phyloP scores from a whole-genome alignment of 805 yeast genomes.

The Saccharomycopsis sp. region DNA sequence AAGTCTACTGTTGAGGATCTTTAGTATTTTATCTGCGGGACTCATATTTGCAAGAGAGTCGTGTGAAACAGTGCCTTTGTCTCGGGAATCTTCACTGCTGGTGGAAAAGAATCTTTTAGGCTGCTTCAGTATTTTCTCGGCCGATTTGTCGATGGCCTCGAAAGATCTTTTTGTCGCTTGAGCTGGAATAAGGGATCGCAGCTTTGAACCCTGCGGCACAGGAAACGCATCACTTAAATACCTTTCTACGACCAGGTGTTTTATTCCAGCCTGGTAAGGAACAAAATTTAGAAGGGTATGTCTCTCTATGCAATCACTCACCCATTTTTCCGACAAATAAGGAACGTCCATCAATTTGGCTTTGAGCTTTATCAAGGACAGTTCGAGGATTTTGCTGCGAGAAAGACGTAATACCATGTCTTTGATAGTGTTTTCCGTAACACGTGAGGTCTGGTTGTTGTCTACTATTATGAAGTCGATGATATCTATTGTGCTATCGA shows the following conservation, averaged over 20 bases:
- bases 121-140: too few species aligned
- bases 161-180: too few species aligned
- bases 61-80: too few species aligned
- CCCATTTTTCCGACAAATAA: constrained; percentile 13
- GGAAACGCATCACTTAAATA: background rate
- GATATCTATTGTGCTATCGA: too few species aligned
- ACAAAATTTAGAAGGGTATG: constrained; percentile 2
- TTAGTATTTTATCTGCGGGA: background rate
- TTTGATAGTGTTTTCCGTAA: background rate
- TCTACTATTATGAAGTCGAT: background rate
- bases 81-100: too few species aligned
- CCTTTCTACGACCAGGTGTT: background rate
- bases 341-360: constrained; percentile 3
- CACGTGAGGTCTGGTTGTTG: background rate
- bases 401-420: background rate
- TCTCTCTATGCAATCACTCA: constrained; percentile 9
- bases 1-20: constrained; percentile 10
- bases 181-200: too few species aligned
- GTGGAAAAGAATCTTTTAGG: too few species aligned
- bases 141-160: too few species aligned
- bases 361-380: background rate
- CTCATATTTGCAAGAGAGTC: too few species aligned
- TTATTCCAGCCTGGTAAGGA: background rate
- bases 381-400: background rate
- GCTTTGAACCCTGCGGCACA: too few species aligned